Conservation (phyloP, 768 basidiomycete species). For the Lactarius psammicola region DNA sequence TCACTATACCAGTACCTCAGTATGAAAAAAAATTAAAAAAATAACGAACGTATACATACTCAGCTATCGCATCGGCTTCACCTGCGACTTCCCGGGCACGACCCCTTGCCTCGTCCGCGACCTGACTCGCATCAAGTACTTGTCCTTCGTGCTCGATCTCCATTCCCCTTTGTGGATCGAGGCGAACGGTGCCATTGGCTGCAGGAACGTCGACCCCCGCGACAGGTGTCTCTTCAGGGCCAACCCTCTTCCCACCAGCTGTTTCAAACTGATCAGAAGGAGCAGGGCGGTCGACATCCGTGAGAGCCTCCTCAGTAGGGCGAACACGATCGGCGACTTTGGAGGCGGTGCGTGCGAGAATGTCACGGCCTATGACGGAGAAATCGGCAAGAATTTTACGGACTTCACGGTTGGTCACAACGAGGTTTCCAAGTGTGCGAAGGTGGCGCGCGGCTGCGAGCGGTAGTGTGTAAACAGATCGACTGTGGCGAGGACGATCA, state of each 20-base stretch:
- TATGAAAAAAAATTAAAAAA: too few species aligned
- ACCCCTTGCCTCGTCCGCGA: slow-evolving; percentile 14
- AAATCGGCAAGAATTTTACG: slow-evolving; percentile 86
- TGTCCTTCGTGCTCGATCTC: slow-evolving; percentile 40
- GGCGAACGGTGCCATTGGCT: slow-evolving; percentile 42
- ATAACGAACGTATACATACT: slow-evolving; percentile 2
- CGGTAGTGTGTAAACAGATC: background rate
- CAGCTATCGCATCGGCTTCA: slow-evolving; percentile 32
- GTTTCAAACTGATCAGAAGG: slow-evolving; percentile 65
- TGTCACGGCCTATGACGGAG: slow-evolving; percentile 74
- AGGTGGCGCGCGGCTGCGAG: slow-evolving; percentile 73
- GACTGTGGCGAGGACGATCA: background rate
- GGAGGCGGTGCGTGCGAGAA: slow-evolving; percentile 69
- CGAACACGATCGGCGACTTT: slow-evolving; percentile 69
- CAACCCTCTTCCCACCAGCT: slow-evolving; percentile 42
- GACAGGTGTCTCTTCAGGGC: slow-evolving; percentile 47
- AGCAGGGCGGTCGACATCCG: slow-evolving; percentile 66
- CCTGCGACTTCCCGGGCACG: slow-evolving; percentile 20
- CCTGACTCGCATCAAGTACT: slow-evolving; percentile 31
- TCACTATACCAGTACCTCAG: slow-evolving; percentile 22
- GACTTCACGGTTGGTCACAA: slow-evolving; percentile 91
- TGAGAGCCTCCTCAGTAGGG: slow-evolving; percentile 61
- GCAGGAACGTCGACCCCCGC: slow-evolving; percentile 48
- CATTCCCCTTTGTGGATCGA: slow-evolving; percentile 48
- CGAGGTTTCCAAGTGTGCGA: slow-evolving; percentile 79